A percentile compares a stretch with the other conserved stretches of the same genome.
These are phyloP conservation scores for Xylaria digitata DNA, from an alignment of 2,329 filamentous ascomycete genomes.

Conservation along the genomic window DNA sequence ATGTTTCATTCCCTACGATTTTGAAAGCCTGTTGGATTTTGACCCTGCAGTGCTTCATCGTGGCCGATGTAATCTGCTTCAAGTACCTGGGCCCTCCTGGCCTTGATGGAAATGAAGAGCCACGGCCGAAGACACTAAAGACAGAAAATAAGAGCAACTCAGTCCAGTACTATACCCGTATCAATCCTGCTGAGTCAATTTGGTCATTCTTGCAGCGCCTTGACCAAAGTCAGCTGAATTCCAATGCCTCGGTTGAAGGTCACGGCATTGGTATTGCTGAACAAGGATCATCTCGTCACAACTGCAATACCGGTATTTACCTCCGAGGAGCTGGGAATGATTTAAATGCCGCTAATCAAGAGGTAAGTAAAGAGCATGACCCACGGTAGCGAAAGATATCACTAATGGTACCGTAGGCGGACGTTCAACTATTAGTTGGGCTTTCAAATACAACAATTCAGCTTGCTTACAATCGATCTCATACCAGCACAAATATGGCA, in stretches of 20 bases:
- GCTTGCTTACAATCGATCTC: slow-evolving; percentile 33
- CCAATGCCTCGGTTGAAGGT: slow-evolving; percentile 24
- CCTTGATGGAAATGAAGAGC: not conserved
- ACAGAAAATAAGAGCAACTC: slow-evolving; percentile 5
- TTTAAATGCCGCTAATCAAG: slow-evolving; percentile 3
- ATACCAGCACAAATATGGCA: slow-evolving; percentile 38
- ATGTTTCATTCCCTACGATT: slow-evolving; percentile 24
- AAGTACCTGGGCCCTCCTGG: slow-evolving; percentile 30
- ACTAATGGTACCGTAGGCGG: slow-evolving; percentile 21
- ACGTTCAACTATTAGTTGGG: slow-evolving; percentile 30
- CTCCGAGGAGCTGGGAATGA: slow-evolving; percentile 18
- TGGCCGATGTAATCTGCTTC: slow-evolving; percentile 39
- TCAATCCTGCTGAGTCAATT: slow-evolving; percentile 30
- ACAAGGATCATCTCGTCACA: slow-evolving; percentile 33
- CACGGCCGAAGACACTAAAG: not conserved
- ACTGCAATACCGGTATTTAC: slow-evolving; percentile 37
- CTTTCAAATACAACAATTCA: slow-evolving; percentile 23
- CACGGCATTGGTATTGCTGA: slow-evolving; percentile 33
- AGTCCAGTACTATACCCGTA: slow-evolving; percentile 35
- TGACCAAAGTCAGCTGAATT: slow-evolving; percentile 15
- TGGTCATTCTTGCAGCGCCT: slow-evolving; percentile 36
- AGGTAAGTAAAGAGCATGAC: slow-evolving; percentile 16
- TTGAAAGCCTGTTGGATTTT: slow-evolving; percentile 37
- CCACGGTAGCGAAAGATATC: not conserved
- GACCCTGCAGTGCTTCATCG: slow-evolving; percentile 38